Evolutionary conservation across 768 basidiomycete genomes (phyloP), one percentile per base, ranked within the genome.

Genomic region (Russula abietina): DNA sequence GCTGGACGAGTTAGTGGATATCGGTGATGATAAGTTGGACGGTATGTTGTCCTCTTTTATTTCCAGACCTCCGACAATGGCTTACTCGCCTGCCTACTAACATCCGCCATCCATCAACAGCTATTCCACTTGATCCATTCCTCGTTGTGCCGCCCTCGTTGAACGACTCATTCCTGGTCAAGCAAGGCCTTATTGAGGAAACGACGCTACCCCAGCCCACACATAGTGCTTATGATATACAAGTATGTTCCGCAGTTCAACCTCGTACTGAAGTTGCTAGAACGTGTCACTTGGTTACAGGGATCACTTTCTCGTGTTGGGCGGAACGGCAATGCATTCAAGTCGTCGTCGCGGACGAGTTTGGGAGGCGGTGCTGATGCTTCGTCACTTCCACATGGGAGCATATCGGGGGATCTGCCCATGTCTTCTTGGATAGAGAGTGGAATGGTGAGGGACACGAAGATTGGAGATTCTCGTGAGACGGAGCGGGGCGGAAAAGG

Each of bases 101-200:
- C 46, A 1, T 14, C 36, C 12, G 11, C n/a, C 32, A 46, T 38
- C 32, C 3, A 33, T 28, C 45, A 19, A 24, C 22, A 58, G 57
- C n/a, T 38, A 22, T 30, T 0, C 45, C 46, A 26, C 57, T 28
- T 16, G 67, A 67, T 17, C 67, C 67, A n/a, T 67, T 62, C 41
- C 65, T 67, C 16, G 16, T 62, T 10, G 67, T 67, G 7, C 58
- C 59, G n/a, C 61, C 67, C 30, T 67, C 67, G 7, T 55, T 67
- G 12, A 52, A 67, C 17, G 52, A 66, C 52, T 67, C 67, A 8
- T 16, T 67, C 19, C 51, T 67, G 53, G 60, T 67, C 32, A 56
- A 58, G 30, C 55, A 59, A 33, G 67, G 67, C 19, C 55, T 66
- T 17, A 61, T 67, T 22, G 60, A 62, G 30, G 57, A 57, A 30